A percentile compares a stretch with the other conserved stretches of the same genome.
Conservation (phyloP, 1,284 basidiomycete genomes). For the Agroathelia rolfsii region DNA sequence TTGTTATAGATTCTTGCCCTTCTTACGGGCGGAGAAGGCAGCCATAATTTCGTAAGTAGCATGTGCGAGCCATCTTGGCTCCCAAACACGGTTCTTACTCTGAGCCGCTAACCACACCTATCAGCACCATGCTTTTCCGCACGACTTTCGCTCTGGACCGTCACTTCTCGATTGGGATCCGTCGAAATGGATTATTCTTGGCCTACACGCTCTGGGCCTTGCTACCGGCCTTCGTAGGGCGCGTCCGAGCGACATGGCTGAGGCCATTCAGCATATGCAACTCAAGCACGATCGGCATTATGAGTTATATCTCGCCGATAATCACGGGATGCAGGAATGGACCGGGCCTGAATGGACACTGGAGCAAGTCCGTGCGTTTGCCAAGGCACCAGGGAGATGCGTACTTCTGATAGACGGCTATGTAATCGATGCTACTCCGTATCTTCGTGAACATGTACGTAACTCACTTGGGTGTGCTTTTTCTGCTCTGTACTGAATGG, state of each 20-base stretch:
- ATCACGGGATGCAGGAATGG: constrained; percentile 22
- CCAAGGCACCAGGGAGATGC: constrained; percentile 28
- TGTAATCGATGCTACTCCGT: constrained; percentile 53
- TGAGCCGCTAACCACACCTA: constrained; percentile 1
- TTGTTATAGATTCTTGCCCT: constrained; percentile 49
- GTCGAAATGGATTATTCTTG: constrained; percentile 68
- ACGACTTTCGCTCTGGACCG: constrained; percentile 63
- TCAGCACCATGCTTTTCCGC: constrained; percentile 65
- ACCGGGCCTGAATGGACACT: constrained; percentile 32
- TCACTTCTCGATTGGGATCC: constrained; percentile 64
- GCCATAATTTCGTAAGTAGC: constrained; percentile 64
- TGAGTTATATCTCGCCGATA: constrained; percentile 10
- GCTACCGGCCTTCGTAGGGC: constrained; percentile 43
- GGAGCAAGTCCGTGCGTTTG: constrained; percentile 26
- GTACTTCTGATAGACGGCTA: constrained; percentile 53
- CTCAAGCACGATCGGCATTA: constrained; percentile 30
- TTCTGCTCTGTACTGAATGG: constrained; percentile 2
- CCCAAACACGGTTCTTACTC: constrained; percentile 2
- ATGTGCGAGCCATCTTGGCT: not conserved
- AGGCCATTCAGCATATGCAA: constrained; percentile 48
- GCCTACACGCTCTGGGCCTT: constrained; percentile 45
- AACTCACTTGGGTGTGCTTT: constrained; percentile 11
- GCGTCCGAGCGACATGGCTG: constrained; percentile 46
- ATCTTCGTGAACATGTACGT: constrained; percentile 60
- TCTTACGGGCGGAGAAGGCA: constrained; percentile 69